Percentiles rank a stretch among this genome's conserved stretches.
phyloP scores from a whole-genome alignment of 257 asterid genomes.

The Gardenia jasminoides region DNA sequence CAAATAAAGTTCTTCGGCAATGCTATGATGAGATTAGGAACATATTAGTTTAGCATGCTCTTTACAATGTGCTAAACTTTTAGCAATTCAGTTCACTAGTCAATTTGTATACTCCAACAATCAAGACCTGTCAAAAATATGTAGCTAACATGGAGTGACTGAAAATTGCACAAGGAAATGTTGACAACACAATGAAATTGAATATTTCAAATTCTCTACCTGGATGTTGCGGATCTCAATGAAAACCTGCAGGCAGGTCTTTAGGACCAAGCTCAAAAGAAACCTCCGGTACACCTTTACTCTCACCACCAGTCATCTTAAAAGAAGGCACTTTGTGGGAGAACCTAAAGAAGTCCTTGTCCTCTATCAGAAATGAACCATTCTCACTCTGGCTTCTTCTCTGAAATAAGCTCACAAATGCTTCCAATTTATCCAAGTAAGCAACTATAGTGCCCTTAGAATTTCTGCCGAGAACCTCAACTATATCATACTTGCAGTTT shows the following conservation, averaged over 20 bases:
- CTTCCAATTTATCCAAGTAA: conserved; percentile 49
- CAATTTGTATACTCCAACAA: no score
- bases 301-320: not conserved
- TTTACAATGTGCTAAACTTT: no score
- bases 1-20: no score
- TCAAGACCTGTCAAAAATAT: no score
- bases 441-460: conserved; percentile 43
- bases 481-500: conserved; percentile 48
- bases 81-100: no score
- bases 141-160: no score
- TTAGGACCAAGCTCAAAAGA: conserved; percentile 13
- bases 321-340: not conserved
- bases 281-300: not conserved
- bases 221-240: no score
- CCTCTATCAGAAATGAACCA: not conserved
- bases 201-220: no score
- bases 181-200: no score
- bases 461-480: conserved; percentile 49
- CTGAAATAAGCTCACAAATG: conserved; percentile 26
- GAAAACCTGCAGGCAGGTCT: not conserved
- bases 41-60: no score
- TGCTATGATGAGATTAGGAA: no score
- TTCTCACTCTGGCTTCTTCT: not conserved
- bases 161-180: no score
- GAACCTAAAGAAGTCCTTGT: not conserved